Conservation (phyloP, 768 basidiomycete genomes). For the Phlegmacium glaucopus region DNA sequence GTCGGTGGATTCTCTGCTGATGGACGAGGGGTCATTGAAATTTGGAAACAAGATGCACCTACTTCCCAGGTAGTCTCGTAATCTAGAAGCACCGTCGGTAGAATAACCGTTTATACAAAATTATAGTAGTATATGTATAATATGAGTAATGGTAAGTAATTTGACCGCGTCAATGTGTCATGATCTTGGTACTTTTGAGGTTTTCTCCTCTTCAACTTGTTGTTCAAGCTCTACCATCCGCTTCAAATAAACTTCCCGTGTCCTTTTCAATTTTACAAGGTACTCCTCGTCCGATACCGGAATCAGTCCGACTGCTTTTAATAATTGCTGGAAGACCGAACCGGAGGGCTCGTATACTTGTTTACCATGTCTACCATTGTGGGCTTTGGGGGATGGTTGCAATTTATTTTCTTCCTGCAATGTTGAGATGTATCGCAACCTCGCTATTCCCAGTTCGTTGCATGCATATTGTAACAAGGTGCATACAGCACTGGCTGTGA, state of each 20-base stretch:
- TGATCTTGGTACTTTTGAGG: conserved; percentile 13
- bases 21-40: conserved; percentile 61
- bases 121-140: not conserved
- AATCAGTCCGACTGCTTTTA: conserved; percentile 47
- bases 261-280: conserved; percentile 50
- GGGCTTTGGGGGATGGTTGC: conserved; percentile 2
- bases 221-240: conserved; percentile 58
- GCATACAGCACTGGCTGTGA: conserved; percentile 57
- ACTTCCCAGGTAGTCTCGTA: not conserved
- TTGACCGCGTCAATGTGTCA: conserved; percentile 4
- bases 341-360: conserved; percentile 3
- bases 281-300: conserved; percentile 74
- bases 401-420: conserved; percentile 17
- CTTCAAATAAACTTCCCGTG: conserved; percentile 50
- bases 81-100: not conserved
- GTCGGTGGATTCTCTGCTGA: conserved; percentile 61
- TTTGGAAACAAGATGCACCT: conserved; percentile 42
- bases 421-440: conserved; percentile 55
- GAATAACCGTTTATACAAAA: not conserved
- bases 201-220: conserved; percentile 33
- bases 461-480: conserved; percentile 61
- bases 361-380: conserved; percentile 1
- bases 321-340: conserved; percentile 36
- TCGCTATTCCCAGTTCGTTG: conserved; percentile 63
- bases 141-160: not conserved